Conservation (phyloP, 805 yeast genomes). For the Saturnispora bothae region DNA sequence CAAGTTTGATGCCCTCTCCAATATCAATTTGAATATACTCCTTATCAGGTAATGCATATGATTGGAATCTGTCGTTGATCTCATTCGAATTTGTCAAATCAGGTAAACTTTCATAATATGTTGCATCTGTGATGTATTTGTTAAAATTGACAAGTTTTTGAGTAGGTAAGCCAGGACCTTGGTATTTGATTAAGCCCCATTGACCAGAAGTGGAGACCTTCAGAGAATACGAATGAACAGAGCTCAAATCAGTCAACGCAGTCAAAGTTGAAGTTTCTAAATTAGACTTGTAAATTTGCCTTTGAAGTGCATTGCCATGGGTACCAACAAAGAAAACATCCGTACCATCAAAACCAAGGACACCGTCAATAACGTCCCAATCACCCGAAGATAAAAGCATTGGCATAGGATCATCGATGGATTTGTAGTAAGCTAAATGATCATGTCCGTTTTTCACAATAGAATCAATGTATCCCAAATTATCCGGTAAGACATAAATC, state of each 20-base stretch:
- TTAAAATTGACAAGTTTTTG: conserved; percentile 30
- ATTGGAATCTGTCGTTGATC: conserved; percentile 15
- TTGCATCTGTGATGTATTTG: conserved; percentile 8
- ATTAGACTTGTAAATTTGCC: conserved; percentile 46
- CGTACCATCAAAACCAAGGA: conserved; percentile 38
- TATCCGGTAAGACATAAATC: conserved; percentile 30
- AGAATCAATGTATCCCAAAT: conserved; percentile 52
- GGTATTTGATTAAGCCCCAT: conserved; percentile 35
- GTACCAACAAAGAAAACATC: conserved; percentile 50
- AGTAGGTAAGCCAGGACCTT: conserved; percentile 41
- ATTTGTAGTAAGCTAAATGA: conserved; percentile 53
- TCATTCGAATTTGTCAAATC: conserved; percentile 13
- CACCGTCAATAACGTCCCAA: conserved; percentile 44
- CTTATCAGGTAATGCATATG: conserved; percentile 42
- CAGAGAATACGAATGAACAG: conserved; percentile 39
- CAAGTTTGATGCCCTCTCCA: conserved; percentile 31
- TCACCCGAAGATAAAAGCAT: conserved; percentile 34
- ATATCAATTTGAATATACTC: conserved; percentile 25
- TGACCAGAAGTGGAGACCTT: conserved; percentile 47
- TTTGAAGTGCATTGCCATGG: conserved; percentile 41
- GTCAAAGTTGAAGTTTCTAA: conserved; percentile 21
- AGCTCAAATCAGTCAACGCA: conserved; percentile 25
- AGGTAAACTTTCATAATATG: conserved; percentile 10
- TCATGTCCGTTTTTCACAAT: conserved; percentile 45
- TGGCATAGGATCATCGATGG: conserved; percentile 28